Evolutionary conservation across 176 grass and related monocot genomes (phyloP), one percentile per base, ranked within the genome.

Genomic region (Musa troglodytarum): DNA sequence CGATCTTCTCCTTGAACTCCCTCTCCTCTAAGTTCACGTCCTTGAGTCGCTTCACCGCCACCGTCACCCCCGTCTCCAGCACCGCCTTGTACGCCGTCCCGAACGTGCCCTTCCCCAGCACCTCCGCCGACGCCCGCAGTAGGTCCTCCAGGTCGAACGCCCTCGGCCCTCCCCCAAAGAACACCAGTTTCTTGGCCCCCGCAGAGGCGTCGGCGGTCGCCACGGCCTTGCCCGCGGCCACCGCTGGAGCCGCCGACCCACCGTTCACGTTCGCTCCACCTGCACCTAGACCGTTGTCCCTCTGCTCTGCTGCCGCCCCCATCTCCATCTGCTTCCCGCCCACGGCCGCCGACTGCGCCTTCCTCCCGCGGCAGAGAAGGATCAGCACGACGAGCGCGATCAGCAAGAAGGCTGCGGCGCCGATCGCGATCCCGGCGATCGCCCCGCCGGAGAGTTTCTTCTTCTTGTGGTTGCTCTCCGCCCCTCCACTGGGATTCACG

Each of bases 1-100:
- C 95, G 75, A 98, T 88, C 53, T 92, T 92, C 79, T 98, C 90
- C 24, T 86, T 73, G 86, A 94, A 94, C 75, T 98, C 95, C 76
- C 72, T 78, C 81, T 98, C 95, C 20, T 82, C 86, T 1, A 98
- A 81, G 70, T 89, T 86, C 72, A 99, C 95, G 80, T 99, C 95
- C 84, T 98, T 99, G 64, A 99, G 90, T 1, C 95, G 79, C 83
- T 99, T 99, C 83, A 99, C 95, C 17, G 88, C 88, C 73, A 99
- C 90, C 19, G 86, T 80, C 5, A 86, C 69, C 71, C 95, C 90
- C 62, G 81, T 89, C 84, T 99, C 95, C 75, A 99, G 88, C 78
- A 94, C 88, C 1, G 95, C 95, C 83, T 99, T 99, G 95, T 99
- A 99, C 71, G 95, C 90, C 72, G 95, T 99, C 50, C 95, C 95